phyloP scores from a whole-genome alignment of 768 basidiomycete species.

The Mycena maculata region DNA sequence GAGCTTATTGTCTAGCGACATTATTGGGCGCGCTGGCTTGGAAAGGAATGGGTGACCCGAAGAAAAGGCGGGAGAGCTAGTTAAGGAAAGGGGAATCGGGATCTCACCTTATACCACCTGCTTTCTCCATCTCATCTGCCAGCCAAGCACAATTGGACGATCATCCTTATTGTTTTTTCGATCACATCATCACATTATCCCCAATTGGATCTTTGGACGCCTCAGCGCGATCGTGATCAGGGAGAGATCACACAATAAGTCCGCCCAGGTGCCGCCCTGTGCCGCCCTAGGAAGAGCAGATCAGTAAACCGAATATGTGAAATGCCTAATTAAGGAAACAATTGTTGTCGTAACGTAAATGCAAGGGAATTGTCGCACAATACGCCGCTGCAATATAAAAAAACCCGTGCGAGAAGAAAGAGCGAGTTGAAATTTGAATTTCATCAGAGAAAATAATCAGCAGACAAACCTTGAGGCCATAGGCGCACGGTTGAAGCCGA shows the following conservation, averaged over 20 bases:
- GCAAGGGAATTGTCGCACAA: no score
- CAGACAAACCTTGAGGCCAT: no score
- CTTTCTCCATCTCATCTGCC: slow-evolving; percentile 17
- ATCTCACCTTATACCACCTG: slow-evolving; percentile 27
- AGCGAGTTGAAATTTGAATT: neutral
- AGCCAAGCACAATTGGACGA: slow-evolving; percentile 13
- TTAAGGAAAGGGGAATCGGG: slow-evolving; percentile 14
- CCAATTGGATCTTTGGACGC: neutral
- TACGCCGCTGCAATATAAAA: no score
- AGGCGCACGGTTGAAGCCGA: no score
- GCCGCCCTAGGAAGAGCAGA: neutral
- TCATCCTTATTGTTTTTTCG: slow-evolving; percentile 21
- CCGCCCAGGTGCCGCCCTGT: neutral
- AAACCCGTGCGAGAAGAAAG: neutral
- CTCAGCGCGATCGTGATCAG: slow-evolving; percentile 13
- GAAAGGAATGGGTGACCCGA: slow-evolving; percentile 24
- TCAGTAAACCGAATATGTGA: neutral
- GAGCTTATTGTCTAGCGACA: slow-evolving; percentile 27
- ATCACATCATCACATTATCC: slow-evolving; percentile 18
- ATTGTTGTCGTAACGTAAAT: neutral
- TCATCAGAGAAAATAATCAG: neutral
- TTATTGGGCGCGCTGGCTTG: slow-evolving; percentile 3
- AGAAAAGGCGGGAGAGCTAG: slow-evolving; percentile 16
- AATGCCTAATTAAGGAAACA: neutral
- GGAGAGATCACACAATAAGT: neutral